Evolutionary conservation across 306 rosid genomes (phyloP).

Genomic region (Prunus fruticosa): DNA sequence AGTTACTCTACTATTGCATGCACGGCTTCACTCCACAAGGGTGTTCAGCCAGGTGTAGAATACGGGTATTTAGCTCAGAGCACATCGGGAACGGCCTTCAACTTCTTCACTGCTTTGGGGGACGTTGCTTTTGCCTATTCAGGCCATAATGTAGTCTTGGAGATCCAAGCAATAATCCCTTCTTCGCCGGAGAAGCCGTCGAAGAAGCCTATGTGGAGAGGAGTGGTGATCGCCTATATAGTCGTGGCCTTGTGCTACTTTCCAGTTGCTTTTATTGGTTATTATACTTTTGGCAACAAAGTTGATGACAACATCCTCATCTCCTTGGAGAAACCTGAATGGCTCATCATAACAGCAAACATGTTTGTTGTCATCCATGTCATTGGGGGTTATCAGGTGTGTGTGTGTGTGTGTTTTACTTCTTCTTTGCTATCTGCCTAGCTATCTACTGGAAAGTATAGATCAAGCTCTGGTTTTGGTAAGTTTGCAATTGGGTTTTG

Average conservation of each 20-base stretch:
- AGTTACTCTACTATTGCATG: slow-evolving; percentile 82
- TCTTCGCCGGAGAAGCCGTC: slow-evolving; percentile 75
- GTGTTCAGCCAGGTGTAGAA: slow-evolving; percentile 40
- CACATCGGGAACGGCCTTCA: slow-evolving; percentile 37
- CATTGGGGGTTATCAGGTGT: slow-evolving; percentile 78
- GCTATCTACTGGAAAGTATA: no score
- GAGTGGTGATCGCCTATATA: slow-evolving; percentile 57
- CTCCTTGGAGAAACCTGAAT: slow-evolving; percentile 50
- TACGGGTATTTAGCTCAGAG: slow-evolving; percentile 36
- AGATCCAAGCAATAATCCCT: slow-evolving; percentile 88
- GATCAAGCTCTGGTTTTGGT: background rate
- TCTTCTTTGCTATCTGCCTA: no score
- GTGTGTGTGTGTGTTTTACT: background rate
- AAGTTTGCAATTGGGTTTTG: background rate
- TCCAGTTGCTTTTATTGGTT: slow-evolving; percentile 68
- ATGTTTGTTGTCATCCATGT: slow-evolving; percentile 71
- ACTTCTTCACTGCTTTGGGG: slow-evolving; percentile 64
- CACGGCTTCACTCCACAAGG: slow-evolving; percentile 54
- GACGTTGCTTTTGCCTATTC: slow-evolving; percentile 74
- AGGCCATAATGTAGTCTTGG: slow-evolving; percentile 76
- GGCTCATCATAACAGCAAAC: slow-evolving; percentile 73
- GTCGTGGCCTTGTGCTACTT: slow-evolving; percentile 73
- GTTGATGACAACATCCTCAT: slow-evolving; percentile 61
- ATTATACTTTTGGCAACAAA: slow-evolving; percentile 49
- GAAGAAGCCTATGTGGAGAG: slow-evolving; percentile 79